phyloP scores from a whole-genome alignment of 1,284 basidiomycete genomes.

The Trichosporon sp. region DNA sequence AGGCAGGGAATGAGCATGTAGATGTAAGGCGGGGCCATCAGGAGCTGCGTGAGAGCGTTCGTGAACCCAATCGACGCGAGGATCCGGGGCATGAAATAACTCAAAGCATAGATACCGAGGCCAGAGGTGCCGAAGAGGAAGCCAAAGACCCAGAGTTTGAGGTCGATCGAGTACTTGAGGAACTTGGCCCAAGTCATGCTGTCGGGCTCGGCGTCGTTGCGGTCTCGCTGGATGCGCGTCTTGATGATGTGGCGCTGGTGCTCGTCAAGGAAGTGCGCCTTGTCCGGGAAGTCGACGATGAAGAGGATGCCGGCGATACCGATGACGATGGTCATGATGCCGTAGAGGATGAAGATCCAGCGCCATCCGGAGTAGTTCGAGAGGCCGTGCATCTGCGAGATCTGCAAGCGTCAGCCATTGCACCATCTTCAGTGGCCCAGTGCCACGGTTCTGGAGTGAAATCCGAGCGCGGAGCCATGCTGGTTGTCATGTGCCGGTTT shows the following conservation, averaged over 20 bases:
- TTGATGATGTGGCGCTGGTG: conserved; percentile 48
- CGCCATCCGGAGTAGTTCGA: conserved; percentile 3
- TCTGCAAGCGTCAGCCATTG: not conserved
- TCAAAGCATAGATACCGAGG: conserved; percentile 23
- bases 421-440: too few species aligned
- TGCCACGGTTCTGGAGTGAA: too few species aligned
- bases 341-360: conserved; percentile 12
- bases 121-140: conserved; percentile 45
- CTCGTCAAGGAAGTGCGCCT: conserved; percentile 49
- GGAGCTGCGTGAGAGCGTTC: conserved; percentile 36
- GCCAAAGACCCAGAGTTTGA: conserved; percentile 51
- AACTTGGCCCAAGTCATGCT: conserved; percentile 42
- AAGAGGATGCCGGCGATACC: conserved; percentile 35
- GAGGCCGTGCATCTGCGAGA: not conserved
- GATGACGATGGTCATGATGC: conserved; percentile 24
- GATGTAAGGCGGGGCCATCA: conserved; percentile 52
- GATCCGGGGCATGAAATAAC: conserved; percentile 48
- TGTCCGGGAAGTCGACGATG: conserved; percentile 52
- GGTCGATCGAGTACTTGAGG: conserved; percentile 39
- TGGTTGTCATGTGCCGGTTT: not conserved
- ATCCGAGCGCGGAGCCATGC: not conserved
- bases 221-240: conserved; percentile 51
- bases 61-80: conserved; percentile 28
- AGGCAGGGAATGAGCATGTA: conserved; percentile 45
- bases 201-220: conserved; percentile 50